Conservation (phyloP, 768 basidiomycete species). For the Lentinula guzmanii region DNA sequence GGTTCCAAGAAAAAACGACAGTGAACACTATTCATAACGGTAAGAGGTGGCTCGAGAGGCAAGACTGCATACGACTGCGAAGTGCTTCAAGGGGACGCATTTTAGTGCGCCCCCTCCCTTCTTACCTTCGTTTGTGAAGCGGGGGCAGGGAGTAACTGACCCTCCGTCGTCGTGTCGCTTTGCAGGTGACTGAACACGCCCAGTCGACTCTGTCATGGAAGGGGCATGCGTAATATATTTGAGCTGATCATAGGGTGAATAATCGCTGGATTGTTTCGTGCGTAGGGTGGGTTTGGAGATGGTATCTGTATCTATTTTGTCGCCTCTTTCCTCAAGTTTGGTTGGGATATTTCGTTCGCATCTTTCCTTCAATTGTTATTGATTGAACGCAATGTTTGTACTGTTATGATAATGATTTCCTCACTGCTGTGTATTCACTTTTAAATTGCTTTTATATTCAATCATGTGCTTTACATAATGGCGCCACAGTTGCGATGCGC, state of each 20-base stretch:
- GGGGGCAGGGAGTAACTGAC: not conserved
- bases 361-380: too few species aligned
- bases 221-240: not conserved
- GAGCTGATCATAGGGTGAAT: not conserved
- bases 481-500: too few species aligned
- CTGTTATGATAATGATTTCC: not conserved
- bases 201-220: not conserved
- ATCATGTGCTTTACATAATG: too few species aligned
- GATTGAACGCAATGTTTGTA: not conserved
- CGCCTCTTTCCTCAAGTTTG: not conserved
- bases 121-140: not conserved
- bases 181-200: not conserved
- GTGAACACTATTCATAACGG: not conserved
- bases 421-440: not conserved
- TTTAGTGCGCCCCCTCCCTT: not conserved
- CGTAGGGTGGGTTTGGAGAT: not conserved
- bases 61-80: not conserved
- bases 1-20: conserved; percentile 8
- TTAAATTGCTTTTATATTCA: not conserved
- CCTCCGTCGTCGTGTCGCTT: not conserved
- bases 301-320: not conserved
- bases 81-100: not conserved
- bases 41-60: not conserved
- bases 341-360: not conserved
- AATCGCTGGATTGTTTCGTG: too few species aligned